These are phyloP conservation scores for Gyromitra esculenta DNA, from an alignment of 2,329 filamentous ascomycete genomes.

Conservation along the genomic window DNA sequence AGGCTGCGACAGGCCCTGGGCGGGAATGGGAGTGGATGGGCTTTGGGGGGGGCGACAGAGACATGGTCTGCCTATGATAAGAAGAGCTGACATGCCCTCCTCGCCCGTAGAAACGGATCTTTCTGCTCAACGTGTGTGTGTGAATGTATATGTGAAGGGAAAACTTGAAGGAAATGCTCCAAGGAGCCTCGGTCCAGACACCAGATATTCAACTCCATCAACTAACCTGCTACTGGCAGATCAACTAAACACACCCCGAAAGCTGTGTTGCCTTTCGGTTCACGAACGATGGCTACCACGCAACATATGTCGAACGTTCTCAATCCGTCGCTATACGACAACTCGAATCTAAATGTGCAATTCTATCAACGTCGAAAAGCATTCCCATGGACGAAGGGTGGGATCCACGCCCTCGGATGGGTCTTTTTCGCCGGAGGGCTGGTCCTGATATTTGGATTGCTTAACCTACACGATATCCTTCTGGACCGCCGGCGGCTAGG, in stretches of 20 bases:
- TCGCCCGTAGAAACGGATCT: slow-evolving; percentile 17
- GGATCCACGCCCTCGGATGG: slow-evolving; percentile 53
- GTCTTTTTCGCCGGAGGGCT: slow-evolving; percentile 51
- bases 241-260: slow-evolving; percentile 8
- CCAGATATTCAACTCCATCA: slow-evolving; percentile 20
- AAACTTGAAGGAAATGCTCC: slow-evolving; percentile 44
- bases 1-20: not conserved
- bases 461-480: slow-evolving; percentile 54
- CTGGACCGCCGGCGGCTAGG: slow-evolving; percentile 52
- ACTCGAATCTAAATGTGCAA: slow-evolving; percentile 52
- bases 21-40: not conserved
- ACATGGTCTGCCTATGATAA: slow-evolving; percentile 38
- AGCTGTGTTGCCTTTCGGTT: slow-evolving; percentile 19
- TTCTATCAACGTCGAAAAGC: slow-evolving; percentile 51
- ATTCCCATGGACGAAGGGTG: slow-evolving; percentile 53
- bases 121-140: slow-evolving; percentile 4
- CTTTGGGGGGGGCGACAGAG: not conserved
- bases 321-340: slow-evolving; percentile 54
- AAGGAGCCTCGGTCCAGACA: slow-evolving; percentile 33
- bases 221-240: not conserved
- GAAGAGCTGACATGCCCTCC: slow-evolving; percentile 40
- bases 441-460: slow-evolving; percentile 52
- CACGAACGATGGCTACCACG: slow-evolving; percentile 22
- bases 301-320: slow-evolving; percentile 45
- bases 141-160: slow-evolving; percentile 48